A percentile compares a stretch with the other conserved stretches of the same genome.
phyloP scores from a whole-genome alignment of 306 rosid species.

The Quercus robur region DNA sequence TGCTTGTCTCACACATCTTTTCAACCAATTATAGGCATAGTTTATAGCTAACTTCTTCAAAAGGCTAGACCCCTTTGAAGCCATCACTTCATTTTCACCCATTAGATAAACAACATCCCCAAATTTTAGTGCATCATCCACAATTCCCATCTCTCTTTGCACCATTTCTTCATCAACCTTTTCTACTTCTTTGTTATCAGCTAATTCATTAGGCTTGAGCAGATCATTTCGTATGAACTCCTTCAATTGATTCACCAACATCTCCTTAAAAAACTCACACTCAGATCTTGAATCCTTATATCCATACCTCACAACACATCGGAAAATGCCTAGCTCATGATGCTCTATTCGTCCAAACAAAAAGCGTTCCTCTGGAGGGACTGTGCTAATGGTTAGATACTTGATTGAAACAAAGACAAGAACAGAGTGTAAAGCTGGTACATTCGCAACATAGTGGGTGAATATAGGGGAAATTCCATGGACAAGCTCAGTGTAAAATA shows the following conservation, averaged over 20 bases:
- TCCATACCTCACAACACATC: slow-evolving; percentile 69
- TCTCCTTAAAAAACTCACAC: slow-evolving; percentile 48
- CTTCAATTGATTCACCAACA: slow-evolving; percentile 44
- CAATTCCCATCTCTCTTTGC: slow-evolving; percentile 25
- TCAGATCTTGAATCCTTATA: slow-evolving; percentile 56
- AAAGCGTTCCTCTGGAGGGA: slow-evolving; percentile 52
- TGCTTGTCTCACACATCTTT: slow-evolving; percentile 51
- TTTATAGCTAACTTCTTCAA: slow-evolving; percentile 48
- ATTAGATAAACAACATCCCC: slow-evolving; percentile 64
- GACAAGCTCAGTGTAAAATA: slow-evolving; percentile 81
- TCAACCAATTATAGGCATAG: slow-evolving; percentile 55
- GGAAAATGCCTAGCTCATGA: slow-evolving; percentile 39
- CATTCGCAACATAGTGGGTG: slow-evolving; percentile 55
- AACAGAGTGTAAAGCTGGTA: slow-evolving; percentile 62
- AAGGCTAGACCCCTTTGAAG: slow-evolving; percentile 33
- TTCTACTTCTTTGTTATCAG: background rate
- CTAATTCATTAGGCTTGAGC: background rate
- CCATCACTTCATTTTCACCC: slow-evolving; percentile 64
- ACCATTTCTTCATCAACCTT: background rate
- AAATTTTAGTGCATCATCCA: slow-evolving; percentile 39
- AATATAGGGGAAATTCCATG: slow-evolving; percentile 87
- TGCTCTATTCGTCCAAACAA: slow-evolving; percentile 57
- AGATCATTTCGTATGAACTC: slow-evolving; percentile 24
- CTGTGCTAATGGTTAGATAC: slow-evolving; percentile 68
- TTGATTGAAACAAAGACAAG: slow-evolving; percentile 66